These are phyloP conservation scores for Quercus tomentella DNA, from an alignment of 331 rosid species.

Conservation along the genomic window DNA sequence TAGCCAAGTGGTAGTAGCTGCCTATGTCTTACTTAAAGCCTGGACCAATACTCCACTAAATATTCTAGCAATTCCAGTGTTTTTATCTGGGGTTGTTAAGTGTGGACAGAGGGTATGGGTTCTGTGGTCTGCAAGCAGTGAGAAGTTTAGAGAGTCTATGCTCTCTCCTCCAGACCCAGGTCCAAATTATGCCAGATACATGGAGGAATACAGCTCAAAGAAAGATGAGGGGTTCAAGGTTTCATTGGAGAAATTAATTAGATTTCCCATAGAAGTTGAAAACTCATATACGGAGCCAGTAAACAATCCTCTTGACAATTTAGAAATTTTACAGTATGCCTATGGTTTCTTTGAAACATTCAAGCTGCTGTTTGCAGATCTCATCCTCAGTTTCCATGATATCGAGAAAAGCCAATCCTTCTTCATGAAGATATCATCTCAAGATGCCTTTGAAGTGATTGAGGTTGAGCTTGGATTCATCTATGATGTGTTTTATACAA, in stretches of 20 bases:
- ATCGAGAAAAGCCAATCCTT: conserved; percentile 7
- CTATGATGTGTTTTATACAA: too few relatives aligned
- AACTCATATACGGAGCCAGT: background rate
- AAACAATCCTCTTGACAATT: background rate
- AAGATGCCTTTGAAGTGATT: conserved; percentile 23
- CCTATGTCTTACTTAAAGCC: conserved; percentile 19
- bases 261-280: conserved; percentile 1
- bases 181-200: conserved; percentile 24
- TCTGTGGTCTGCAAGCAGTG: conserved; percentile 28
- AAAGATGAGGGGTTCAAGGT: conserved; percentile 26
- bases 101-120: conserved; percentile 33
- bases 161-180: conserved; percentile 25
- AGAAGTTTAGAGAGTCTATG: conserved; percentile 29
- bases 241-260: background rate
- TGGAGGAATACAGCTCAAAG: conserved; percentile 22
- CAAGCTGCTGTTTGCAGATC: conserved; percentile 33
- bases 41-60: background rate
- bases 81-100: conserved; percentile 37
- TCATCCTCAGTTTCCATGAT: conserved; percentile 25
- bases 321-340: conserved; percentile 11
- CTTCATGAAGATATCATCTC: background rate
- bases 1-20: conserved; percentile 15
- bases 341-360: conserved; percentile 21
- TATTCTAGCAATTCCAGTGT: conserved; percentile 23
- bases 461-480: conserved; percentile 6